phyloP scores from a whole-genome alignment of 73 alveolate genomes.

The Paramecium octaurelia region DNA sequence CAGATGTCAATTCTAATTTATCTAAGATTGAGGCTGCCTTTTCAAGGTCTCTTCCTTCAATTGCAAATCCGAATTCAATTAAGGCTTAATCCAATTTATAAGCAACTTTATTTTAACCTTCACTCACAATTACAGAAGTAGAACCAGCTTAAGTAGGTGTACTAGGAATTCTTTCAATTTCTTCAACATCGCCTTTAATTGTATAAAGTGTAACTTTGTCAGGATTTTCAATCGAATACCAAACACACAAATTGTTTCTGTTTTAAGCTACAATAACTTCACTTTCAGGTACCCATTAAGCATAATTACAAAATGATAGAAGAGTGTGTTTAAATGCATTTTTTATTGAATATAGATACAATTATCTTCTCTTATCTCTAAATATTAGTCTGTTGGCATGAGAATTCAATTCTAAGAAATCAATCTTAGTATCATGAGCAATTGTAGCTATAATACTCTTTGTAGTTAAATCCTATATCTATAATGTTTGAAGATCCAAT shows the following conservation, averaged over 20 bases:
- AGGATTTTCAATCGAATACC: slow-evolving; percentile 99
- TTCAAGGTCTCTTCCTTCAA: slow-evolving; percentile 93
- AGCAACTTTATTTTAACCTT: slow-evolving; percentile 90
- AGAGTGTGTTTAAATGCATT: slow-evolving; percentile 96
- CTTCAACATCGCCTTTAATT: slow-evolving; percentile 99
- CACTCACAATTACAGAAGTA: slow-evolving; percentile 97
- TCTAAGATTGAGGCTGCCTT: slow-evolving; percentile 96
- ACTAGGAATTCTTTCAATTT: slow-evolving; percentile 96
- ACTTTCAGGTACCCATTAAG: slow-evolving; percentile 99
- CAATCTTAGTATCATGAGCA: slow-evolving; percentile 98
- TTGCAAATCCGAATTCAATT: slow-evolving; percentile 97
- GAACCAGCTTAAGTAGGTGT: slow-evolving; percentile 61
- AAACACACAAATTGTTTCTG: slow-evolving; percentile 97
- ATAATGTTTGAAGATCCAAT: slow-evolving; percentile 98
- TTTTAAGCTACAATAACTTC: slow-evolving; percentile 99
- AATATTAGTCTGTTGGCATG: slow-evolving; percentile 97
- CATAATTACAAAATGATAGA: slow-evolving; percentile 98
- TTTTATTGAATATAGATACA: slow-evolving; percentile 94
- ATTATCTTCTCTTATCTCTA: slow-evolving; percentile 99
- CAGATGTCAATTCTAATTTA: slow-evolving; percentile 97
- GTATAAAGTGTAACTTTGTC: slow-evolving; percentile 97
- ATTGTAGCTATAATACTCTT: slow-evolving; percentile 94
- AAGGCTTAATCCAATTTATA: slow-evolving; percentile 95
- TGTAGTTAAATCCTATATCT: slow-evolving; percentile 92
- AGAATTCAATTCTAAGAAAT: slow-evolving; percentile 95